phyloP scores from a whole-genome alignment of 2,329 filamentous ascomycete species.

The Hypocrella siamensis region DNA sequence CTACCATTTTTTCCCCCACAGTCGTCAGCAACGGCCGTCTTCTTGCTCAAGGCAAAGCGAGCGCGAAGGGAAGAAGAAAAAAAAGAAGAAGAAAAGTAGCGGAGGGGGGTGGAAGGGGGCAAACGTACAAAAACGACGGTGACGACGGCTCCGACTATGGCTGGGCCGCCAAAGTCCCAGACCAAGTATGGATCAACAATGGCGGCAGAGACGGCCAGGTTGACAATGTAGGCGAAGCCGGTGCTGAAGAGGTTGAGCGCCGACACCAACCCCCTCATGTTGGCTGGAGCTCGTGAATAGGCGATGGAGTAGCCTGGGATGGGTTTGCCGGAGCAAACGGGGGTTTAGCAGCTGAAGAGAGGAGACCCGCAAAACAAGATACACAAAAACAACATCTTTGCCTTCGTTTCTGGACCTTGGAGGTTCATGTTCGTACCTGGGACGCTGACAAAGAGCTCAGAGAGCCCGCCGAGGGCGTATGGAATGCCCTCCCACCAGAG shows the following conservation, averaged over 20 bases:
- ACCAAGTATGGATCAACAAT: conserved; percentile 32
- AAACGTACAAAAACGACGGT: conserved; percentile 21
- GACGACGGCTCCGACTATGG: conserved; percentile 27
- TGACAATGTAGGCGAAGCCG: conserved; percentile 28
- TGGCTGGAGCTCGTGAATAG: conserved; percentile 31
- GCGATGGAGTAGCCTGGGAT: conserved; percentile 34
- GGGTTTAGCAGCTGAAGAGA: neutral
- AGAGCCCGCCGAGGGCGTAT: conserved; percentile 13
- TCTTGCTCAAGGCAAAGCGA: neutral
- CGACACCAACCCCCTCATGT: conserved; percentile 35
- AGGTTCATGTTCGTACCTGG: conserved; percentile 3
- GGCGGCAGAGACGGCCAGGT: conserved; percentile 26
- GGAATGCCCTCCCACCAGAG: conserved; percentile 11
- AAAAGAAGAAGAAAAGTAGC: neutral
- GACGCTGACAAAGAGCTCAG: conserved; percentile 13
- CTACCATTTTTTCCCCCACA: neutral
- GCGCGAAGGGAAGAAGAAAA: neutral
- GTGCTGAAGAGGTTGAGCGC: conserved; percentile 32
- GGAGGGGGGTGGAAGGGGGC: neutral
- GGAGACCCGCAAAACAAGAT: neutral
- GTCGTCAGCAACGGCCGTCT: neutral
- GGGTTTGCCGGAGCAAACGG: too few species aligned
- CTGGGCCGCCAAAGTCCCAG: conserved; percentile 32
- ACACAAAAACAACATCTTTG: neutral
- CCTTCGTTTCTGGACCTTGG: neutral